These are phyloP conservation scores for Ogataea nakhonphanomensis DNA, from an alignment of 805 yeast species.

Conservation along the genomic window DNA sequence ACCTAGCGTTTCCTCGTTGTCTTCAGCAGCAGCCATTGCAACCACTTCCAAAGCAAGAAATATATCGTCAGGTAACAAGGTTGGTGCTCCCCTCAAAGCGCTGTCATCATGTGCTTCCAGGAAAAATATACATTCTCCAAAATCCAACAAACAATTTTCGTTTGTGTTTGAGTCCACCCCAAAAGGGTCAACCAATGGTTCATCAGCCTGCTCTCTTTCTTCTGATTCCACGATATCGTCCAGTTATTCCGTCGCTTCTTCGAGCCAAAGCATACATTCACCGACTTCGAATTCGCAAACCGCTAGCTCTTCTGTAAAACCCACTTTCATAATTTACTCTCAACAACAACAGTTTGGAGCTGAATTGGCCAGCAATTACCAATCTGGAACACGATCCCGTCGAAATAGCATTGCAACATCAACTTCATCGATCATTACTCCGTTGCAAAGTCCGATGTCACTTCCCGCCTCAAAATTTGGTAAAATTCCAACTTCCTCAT, in stretches of 20 bases:
- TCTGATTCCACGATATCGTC: constrained; percentile 20
- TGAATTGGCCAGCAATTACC: not conserved
- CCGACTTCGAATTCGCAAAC: constrained; percentile 12
- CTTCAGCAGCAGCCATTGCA: constrained; percentile 25
- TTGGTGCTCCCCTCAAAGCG: not conserved
- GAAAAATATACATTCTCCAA: not conserved
- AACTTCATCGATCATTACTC: constrained; percentile 6
- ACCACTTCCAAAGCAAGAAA: constrained; percentile 15
- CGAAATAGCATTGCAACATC: constrained; percentile 7
- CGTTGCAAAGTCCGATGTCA: constrained; percentile 21
- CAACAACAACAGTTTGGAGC: constrained; percentile 3
- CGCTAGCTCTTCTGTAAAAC: constrained; percentile 3
- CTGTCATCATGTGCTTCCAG: constrained; percentile 1
- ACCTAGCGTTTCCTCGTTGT: constrained; percentile 14
- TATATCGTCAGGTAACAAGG: constrained; percentile 5
- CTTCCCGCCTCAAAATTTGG: constrained; percentile 21
- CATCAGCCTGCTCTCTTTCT: constrained; percentile 21
- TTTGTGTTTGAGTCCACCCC: constrained; percentile 24
- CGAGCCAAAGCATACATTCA: constrained; percentile 12
- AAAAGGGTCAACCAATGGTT: constrained; percentile 5
- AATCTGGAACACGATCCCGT: constrained; percentile 1
- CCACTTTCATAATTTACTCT: constrained; percentile 17
- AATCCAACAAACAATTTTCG: constrained; percentile 12
- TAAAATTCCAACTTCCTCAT: constrained; percentile 16
- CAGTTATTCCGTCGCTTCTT: constrained; percentile 13